Evolutionary conservation across 2,329 filamentous ascomycete genomes (phyloP), one percentile per base, ranked within the genome.

Genomic region (Biscogniauxia sp.): DNA sequence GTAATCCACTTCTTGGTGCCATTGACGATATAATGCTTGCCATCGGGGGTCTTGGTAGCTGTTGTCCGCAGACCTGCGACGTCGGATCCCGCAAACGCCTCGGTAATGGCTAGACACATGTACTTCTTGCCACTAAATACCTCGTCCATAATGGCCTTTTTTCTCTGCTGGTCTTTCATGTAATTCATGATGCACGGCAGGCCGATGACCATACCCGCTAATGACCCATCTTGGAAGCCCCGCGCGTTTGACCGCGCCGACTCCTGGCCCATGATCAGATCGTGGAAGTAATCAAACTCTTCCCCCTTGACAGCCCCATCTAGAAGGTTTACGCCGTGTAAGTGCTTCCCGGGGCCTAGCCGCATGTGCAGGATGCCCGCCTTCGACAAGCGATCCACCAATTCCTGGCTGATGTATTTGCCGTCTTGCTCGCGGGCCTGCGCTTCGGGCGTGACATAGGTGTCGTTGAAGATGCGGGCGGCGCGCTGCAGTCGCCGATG

Each of bases 271-370:
- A 90, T 80, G 65, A 96, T 85, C 73, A 95, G 74, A 73, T 95
- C 92, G 74, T 95, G 91, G 76, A 96, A 91, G 76, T 93, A 93
- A 74, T 96, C 91, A 69, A 93, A 96, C 64, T 93, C 88, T 74
- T 92, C 86, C 55, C 90, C 90, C 71, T 90, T 85, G 58, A 93
- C 82, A 17, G 81, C 88, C 15, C 90, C 91, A 61, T 82, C 84
- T 58, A 94, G 76, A 49, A 96, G 76, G 17, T 83, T 80, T 37
- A 88, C 83, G 20, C 89, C 89, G 70, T 93, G 85, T 56, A 96
- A 77, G 75, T 96, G 92, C 77, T 90, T 90, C 13, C 92, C 92
- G 0, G 92, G 92, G 0, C 92, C 92, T 53, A 96, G 77, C 15
- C 91, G 86, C 90, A 95, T 94, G 68, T 91, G 91, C 53, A 95